Conservation (phyloP, 2,329 filamentous ascomycete genomes). For the Fusarium proliferatum region DNA sequence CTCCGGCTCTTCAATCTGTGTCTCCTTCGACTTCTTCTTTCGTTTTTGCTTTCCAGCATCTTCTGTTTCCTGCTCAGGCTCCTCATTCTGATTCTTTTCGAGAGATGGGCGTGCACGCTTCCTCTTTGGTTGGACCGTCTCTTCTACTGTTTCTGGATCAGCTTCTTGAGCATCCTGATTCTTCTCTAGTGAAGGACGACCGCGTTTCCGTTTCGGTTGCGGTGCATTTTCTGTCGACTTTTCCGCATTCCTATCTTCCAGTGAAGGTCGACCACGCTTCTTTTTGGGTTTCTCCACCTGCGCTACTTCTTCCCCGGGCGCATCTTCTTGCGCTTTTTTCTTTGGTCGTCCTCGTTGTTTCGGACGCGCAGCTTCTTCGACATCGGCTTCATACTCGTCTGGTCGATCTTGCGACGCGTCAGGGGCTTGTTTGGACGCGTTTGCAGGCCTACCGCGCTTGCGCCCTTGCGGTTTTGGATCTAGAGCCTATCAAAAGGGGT, state of each 20-base stretch:
- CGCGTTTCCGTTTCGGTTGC: conserved; percentile 52
- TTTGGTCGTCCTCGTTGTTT: conserved; percentile 38
- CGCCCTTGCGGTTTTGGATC: conserved; percentile 51
- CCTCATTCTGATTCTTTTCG: conserved; percentile 14
- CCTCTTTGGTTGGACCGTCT: conserved; percentile 46
- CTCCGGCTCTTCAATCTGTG: conserved; percentile 6
- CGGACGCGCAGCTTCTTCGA: conserved; percentile 40
- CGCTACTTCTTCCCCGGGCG: conserved; percentile 6
- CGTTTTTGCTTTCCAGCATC: conserved; percentile 29
- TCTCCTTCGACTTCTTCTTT: conserved; percentile 23
- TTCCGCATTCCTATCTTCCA: conserved; percentile 24
- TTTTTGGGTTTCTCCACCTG: conserved; percentile 23
- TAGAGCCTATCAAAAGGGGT: conserved; percentile 33
- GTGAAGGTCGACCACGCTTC: conserved; percentile 48
- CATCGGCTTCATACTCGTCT: conserved; percentile 42
- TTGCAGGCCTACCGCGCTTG: conserved; percentile 57
- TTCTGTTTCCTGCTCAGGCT: neutral
- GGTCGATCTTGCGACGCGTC: conserved; percentile 43
- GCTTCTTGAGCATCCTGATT: conserved; percentile 4
- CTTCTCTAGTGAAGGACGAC: conserved; percentile 46
- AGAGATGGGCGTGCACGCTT: conserved; percentile 52
- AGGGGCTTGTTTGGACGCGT: conserved; percentile 52
- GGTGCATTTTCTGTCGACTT: conserved; percentile 29
- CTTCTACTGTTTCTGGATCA: conserved; percentile 11
- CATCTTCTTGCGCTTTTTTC: conserved; percentile 4